Evolutionary conservation across 441 rosid genomes (phyloP), one percentile per base, ranked within the genome.

Genomic region (Arabidopsis hybrid): DNA sequence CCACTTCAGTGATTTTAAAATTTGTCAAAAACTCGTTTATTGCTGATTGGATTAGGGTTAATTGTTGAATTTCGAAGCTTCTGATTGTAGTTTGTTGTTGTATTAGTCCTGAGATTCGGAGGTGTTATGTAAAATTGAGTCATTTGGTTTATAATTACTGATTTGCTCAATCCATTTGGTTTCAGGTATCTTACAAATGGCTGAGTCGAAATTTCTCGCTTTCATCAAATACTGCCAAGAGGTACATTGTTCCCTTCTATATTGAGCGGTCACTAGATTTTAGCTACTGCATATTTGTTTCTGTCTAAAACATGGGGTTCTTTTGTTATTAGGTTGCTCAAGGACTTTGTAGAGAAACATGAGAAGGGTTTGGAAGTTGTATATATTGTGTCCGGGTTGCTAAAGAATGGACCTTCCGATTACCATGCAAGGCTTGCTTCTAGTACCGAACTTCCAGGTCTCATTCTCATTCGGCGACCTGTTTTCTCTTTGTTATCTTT

Each of bases 111-210:
- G 8, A 47, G 50, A 46, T 51, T 29, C 58, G 29, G 8, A 51
- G 29, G 5, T 72, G 14, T 62, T 10, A 12, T 16, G 64, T 39
- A 69, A 45, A 47, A 42, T 18, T 38, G 55, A 57, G 26, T 52
- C 3, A 65, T 55, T 38, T 38, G 6, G 13, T 18, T 51, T 66
- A 46, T 39, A 47, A 35, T 52, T 14, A 29, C 8, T 64, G 39
- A 71, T 63, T 9, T 14, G 8, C 5, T 61, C 12, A 1, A 4
- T 46, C 31, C 38, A 35, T 75, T 57, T 9, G 26, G 29, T 57
- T 80, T 78, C 88, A 95, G 99, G 97, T 95, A 72, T 92, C 99
- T 18, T 95, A 85, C 83, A 95, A 95, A 82, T 92, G 97, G 99
- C 78, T 95, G 68, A 92, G 97, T 83, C 93, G 97, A 72, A 88